These are phyloP conservation scores for Tremellales sp. DNA, from an alignment of 1,284 basidiomycete genomes.

Conservation along the genomic window DNA sequence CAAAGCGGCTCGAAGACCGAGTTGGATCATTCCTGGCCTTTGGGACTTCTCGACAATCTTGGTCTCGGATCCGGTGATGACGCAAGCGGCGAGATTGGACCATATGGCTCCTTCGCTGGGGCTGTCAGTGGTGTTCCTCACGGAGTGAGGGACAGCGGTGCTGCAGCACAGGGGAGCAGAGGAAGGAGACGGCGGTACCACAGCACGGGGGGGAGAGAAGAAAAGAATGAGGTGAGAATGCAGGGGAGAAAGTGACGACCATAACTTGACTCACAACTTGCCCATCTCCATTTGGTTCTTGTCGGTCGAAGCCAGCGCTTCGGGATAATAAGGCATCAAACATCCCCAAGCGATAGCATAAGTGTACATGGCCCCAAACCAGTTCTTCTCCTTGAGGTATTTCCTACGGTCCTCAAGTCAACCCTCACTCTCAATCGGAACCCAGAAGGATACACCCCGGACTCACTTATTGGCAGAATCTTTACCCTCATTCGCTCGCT, in stretches of 20 bases:
- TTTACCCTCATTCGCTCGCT: conserved; percentile 11
- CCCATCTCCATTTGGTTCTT: conserved; percentile 3
- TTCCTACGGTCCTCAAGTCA: conserved; percentile 6
- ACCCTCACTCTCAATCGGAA: neutral
- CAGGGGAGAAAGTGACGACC: no score
- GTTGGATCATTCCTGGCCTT: neutral
- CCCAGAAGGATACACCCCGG: neutral
- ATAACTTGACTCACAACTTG: no score
- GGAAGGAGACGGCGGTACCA: neutral
- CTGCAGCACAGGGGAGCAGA: neutral
- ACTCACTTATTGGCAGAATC: conserved; percentile 14
- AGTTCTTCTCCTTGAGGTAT: conserved; percentile 13
- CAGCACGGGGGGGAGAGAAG: neutral
- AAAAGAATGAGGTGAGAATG: conserved; percentile 1
- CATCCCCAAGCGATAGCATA: conserved; percentile 18
- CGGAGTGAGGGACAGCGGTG: neutral
- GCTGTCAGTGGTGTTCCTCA: neutral
- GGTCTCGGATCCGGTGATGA: neutral
- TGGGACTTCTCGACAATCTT: neutral
- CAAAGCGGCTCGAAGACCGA: neutral
- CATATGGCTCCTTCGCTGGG: neutral
- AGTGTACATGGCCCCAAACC: conserved; percentile 17
- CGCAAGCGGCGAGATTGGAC: neutral
- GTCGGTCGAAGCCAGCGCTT: conserved; percentile 4
- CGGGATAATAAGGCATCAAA: conserved; percentile 11